phyloP scores from a whole-genome alignment of 1,284 basidiomycete genomes.

The Leccinum fuscescens region DNA sequence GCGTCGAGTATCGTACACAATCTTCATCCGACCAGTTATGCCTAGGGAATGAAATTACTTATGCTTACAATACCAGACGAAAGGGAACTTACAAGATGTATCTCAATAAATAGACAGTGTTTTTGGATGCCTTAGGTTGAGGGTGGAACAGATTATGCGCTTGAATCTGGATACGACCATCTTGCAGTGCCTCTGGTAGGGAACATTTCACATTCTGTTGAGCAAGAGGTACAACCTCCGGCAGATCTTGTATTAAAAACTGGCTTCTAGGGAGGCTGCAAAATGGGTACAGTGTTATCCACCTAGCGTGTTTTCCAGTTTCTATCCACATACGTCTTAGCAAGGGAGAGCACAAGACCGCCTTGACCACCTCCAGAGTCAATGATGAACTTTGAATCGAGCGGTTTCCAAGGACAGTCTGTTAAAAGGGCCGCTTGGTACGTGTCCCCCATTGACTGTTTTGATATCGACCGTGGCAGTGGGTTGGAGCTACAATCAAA shows the following conservation, averaged over 20 bases:
- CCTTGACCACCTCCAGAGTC: slow-evolving; percentile 10
- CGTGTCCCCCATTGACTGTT: slow-evolving; percentile 9
- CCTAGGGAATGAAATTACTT: neutral
- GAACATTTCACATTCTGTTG: slow-evolving; percentile 1
- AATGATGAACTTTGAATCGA: slow-evolving; percentile 3
- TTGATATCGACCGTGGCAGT: neutral
- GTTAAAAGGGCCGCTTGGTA: slow-evolving; percentile 9
- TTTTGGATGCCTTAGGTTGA: neutral
- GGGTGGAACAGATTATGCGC: slow-evolving; percentile 5
- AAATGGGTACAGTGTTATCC: neutral
- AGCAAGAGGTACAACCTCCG: slow-evolving; percentile 8
- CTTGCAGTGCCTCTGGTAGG: slow-evolving; percentile 2
- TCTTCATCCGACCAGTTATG: slow-evolving; percentile 10
- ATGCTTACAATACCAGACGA: neutral
- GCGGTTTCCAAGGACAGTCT: slow-evolving; percentile 8
- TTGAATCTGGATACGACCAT: slow-evolving; percentile 9
- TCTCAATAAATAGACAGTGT: slow-evolving; percentile 5
- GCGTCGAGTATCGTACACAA: slow-evolving; percentile 4
- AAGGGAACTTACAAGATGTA: slow-evolving; percentile 5
- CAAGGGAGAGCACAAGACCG: slow-evolving; percentile 9
- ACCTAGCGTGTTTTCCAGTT: neutral
- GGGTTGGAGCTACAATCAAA: neutral
- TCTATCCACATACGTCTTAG: slow-evolving; percentile 5
- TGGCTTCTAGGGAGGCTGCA: slow-evolving; percentile 1
- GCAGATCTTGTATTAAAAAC: slow-evolving; percentile 9